Percentiles rank a stretch among this genome's conserved stretches.
phyloP scores from a whole-genome alignment of 2,329 filamentous ascomycete species.

The Exophiala sideris region DNA sequence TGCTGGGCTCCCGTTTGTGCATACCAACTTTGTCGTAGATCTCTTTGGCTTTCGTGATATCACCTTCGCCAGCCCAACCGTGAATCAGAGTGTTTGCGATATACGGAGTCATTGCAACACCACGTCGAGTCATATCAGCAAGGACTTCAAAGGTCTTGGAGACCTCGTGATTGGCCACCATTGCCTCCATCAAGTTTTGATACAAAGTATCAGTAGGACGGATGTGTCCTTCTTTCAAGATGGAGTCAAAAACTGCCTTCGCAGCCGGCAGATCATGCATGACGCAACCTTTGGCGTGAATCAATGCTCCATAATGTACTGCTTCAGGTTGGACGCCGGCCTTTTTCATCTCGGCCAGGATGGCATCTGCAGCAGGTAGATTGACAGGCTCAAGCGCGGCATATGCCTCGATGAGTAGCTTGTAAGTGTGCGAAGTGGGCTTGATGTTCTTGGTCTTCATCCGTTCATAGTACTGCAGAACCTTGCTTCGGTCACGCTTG shows the following conservation, averaged over 20 bases:
- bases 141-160: constrained; percentile 71
- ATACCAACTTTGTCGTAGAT: constrained; percentile 77
- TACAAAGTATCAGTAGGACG: constrained; percentile 81
- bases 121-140: constrained; percentile 66
- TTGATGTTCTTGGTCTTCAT: constrained; percentile 85
- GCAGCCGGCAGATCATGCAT: constrained; percentile 87
- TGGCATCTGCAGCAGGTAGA: constrained; percentile 79
- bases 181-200: constrained; percentile 93
- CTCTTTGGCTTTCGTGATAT: constrained; percentile 71
- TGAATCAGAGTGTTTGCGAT: constrained; percentile 98
- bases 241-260: constrained; percentile 74
- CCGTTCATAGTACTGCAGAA: constrained; percentile 88
- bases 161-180: constrained; percentile 92
- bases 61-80: constrained; percentile 83
- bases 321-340: constrained; percentile 77
- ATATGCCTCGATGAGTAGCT: constrained; percentile 92
- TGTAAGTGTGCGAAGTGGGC: constrained; percentile 94
- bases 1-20: constrained; percentile 86
- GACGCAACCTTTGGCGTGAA: constrained; percentile 93
- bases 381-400: constrained; percentile 89
- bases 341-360: constrained; percentile 73
- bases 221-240: constrained; percentile 65
- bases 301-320: constrained; percentile 91
- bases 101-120: constrained; percentile 88
- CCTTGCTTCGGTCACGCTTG: constrained; percentile 92